Evolutionary conservation across 2,329 filamentous ascomycete species (phyloP).

Genomic region (Fonsecaea multimorphosa): DNA sequence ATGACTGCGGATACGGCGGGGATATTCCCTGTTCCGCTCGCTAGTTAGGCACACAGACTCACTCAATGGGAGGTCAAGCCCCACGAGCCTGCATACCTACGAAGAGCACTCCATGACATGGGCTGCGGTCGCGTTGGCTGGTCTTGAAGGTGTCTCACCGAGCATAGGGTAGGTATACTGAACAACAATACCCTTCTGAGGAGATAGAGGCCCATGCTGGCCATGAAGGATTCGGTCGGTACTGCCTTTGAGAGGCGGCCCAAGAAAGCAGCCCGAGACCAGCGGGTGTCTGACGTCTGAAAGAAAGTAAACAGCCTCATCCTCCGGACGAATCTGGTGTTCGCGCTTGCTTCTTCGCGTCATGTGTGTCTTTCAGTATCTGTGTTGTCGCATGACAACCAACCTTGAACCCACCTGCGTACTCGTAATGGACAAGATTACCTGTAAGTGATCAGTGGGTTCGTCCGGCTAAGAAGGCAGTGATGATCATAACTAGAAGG

Average conservation of each 20-base stretch:
- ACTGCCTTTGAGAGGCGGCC: neutral
- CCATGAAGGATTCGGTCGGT: neutral
- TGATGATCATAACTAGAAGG: conserved; percentile 13
- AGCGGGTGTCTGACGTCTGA: neutral
- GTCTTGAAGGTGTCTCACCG: neutral
- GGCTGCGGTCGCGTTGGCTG: neutral
- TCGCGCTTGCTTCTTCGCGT: neutral
- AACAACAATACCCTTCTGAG: neutral
- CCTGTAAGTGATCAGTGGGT: neutral
- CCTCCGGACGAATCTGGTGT: neutral
- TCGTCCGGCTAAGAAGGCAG: neutral
- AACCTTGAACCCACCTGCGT: neutral
- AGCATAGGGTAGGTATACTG: neutral
- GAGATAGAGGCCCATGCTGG: neutral
- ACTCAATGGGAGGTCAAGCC: no score
- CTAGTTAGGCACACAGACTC: neutral
- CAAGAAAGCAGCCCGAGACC: neutral
- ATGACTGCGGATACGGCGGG: neutral
- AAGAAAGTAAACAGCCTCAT: no score
- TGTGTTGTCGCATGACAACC: neutral
- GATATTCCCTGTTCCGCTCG: neutral
- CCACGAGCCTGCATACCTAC: conserved; percentile 6
- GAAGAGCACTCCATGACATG: neutral
- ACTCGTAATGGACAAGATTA: neutral
- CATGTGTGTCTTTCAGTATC: neutral